phyloP scores from a whole-genome alignment of 2,329 filamentous ascomycete genomes.

The Exophiala mesophila region DNA sequence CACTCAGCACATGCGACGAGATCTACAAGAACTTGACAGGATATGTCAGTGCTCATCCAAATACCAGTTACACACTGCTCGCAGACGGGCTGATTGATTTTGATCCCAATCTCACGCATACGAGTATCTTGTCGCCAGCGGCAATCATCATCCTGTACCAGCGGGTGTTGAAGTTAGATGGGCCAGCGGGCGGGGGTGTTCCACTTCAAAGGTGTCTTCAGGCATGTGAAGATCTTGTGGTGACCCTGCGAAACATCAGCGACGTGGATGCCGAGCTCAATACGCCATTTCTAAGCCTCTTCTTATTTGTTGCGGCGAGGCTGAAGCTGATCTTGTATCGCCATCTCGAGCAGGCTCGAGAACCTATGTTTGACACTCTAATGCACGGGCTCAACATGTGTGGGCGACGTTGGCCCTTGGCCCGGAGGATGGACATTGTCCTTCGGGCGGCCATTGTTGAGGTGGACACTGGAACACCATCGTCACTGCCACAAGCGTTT shows the following conservation, averaged over 20 bases:
- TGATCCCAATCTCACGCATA: conserved; percentile 24
- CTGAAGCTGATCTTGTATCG: conserved; percentile 23
- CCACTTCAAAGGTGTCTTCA: conserved; percentile 21
- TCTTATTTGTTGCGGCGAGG: conserved; percentile 22
- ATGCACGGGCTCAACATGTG: conserved; percentile 28
- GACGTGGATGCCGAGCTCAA: conserved; percentile 26
- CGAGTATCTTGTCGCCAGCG: conserved; percentile 20
- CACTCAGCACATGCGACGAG: conserved; percentile 22
- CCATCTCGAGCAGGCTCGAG: conserved; percentile 7
- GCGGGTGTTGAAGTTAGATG: conserved; percentile 17
- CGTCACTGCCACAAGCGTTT: conserved; percentile 8
- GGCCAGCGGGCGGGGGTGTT: conserved; percentile 6
- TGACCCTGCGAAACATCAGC: conserved; percentile 21
- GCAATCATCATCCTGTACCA: conserved; percentile 24
- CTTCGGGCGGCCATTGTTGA: conserved; percentile 24
- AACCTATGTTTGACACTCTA: conserved; percentile 23
- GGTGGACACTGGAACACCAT: conserved; percentile 10
- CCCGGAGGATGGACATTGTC: conserved; percentile 22
- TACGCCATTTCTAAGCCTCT: conserved; percentile 18
- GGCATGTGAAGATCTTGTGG: conserved; percentile 22
- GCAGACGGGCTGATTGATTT: conserved; percentile 25
- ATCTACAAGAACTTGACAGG: conserved; percentile 26
- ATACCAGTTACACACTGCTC: conserved; percentile 23
- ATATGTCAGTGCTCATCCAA: conserved; percentile 19
- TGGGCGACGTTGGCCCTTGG: conserved; percentile 24